Evolutionary conservation across 2,329 filamentous ascomycete genomes (phyloP).

Genomic region (Exophiala oligosperma): DNA sequence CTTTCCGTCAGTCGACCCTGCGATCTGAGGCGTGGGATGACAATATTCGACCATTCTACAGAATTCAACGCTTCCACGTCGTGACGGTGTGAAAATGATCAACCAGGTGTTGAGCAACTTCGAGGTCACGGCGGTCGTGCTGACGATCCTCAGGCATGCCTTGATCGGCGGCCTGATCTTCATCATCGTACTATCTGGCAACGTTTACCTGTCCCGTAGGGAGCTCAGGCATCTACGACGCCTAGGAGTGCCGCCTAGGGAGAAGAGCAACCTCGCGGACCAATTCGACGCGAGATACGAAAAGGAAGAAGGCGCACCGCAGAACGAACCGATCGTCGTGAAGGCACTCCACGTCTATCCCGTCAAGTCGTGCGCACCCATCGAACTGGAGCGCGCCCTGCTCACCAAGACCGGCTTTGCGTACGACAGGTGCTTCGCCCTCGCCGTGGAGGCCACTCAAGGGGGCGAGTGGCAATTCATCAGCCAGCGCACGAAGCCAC

Average conservation of each 20-base stretch:
- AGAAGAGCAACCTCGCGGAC: neutral
- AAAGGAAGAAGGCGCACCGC: neutral
- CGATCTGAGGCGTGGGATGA: no score
- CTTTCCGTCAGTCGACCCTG: no score
- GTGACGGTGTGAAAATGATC: neutral
- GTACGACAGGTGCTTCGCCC: constrained; percentile 28
- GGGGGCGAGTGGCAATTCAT: constrained; percentile 27
- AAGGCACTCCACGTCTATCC: constrained; percentile 29
- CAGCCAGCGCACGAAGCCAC: constrained; percentile 30
- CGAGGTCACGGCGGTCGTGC: neutral
- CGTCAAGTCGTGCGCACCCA: constrained; percentile 27
- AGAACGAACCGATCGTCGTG: constrained; percentile 3
- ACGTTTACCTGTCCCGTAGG: neutral
- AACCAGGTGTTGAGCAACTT: neutral
- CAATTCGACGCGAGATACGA: neutral
- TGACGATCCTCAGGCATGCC: neutral
- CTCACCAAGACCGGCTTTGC: constrained; percentile 29
- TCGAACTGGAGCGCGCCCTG: constrained; percentile 25
- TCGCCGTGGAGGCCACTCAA: constrained; percentile 19
- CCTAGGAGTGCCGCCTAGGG: neutral
- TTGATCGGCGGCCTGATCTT: neutral
- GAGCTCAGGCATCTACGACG: neutral
- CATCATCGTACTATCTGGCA: neutral
- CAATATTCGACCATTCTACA: no score
- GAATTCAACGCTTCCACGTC: no score